phyloP scores from a whole-genome alignment of 2,329 filamentous ascomycete species.

The Blastomyces gilchristii region DNA sequence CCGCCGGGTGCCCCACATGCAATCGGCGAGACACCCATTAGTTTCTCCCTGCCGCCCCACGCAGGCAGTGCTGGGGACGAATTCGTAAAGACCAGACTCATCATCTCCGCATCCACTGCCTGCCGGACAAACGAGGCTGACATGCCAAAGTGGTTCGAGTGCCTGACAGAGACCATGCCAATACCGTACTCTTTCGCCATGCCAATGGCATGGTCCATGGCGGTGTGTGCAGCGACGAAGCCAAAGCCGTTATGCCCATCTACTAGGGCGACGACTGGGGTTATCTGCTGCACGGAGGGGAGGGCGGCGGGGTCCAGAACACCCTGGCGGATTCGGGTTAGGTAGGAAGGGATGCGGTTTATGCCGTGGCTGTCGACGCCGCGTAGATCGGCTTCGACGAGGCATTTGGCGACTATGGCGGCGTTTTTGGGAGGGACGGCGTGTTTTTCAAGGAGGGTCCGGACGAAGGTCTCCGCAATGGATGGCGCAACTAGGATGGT shows the following conservation, averaged over 20 bases:
- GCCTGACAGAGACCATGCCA: slow-evolving; percentile 64
- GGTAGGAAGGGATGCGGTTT: slow-evolving; percentile 68
- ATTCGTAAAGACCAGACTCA: slow-evolving; percentile 62
- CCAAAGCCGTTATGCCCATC: slow-evolving; percentile 64
- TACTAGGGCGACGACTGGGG: slow-evolving; percentile 60
- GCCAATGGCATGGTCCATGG: slow-evolving; percentile 57
- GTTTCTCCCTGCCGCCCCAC: slow-evolving; percentile 57
- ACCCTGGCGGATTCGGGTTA: slow-evolving; percentile 59
- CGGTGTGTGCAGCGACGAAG: slow-evolving; percentile 57
- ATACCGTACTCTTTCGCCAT: slow-evolving; percentile 58
- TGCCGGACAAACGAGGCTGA: slow-evolving; percentile 69
- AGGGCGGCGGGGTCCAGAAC: slow-evolving; percentile 53
- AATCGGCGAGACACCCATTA: slow-evolving; percentile 65
- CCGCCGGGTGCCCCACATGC: slow-evolving; percentile 63
- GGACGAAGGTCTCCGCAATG: slow-evolving; percentile 37
- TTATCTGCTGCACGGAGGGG: slow-evolving; percentile 51
- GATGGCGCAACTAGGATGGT: slow-evolving; percentile 16
- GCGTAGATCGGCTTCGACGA: slow-evolving; percentile 64
- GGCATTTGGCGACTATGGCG: slow-evolving; percentile 52
- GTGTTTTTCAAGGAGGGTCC: slow-evolving; percentile 49
- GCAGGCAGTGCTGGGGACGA: slow-evolving; percentile 61
- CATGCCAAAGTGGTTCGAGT: slow-evolving; percentile 79
- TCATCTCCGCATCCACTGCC: slow-evolving; percentile 60
- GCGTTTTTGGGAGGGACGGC: slow-evolving; percentile 52
- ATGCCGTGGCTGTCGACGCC: slow-evolving; percentile 72